Evolutionary conservation across 176 grass and related monocot genomes (phyloP).

Genomic region (Oryza officinalis): DNA sequence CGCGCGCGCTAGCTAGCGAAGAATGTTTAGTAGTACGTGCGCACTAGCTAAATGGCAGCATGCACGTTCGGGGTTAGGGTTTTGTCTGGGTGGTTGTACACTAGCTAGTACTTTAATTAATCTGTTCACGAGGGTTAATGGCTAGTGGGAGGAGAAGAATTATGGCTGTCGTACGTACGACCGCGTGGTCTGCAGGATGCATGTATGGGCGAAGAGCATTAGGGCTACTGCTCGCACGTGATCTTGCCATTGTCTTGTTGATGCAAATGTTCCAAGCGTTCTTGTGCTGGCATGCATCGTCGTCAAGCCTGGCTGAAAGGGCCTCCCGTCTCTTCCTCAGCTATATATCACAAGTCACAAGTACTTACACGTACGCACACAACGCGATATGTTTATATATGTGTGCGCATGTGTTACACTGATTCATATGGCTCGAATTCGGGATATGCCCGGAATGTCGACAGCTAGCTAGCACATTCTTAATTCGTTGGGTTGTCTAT

Average conservation of each 20-base stretch:
- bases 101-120: constrained; percentile 4
- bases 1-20: not conserved
- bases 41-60: not conserved
- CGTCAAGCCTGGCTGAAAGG: not conserved
- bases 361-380: not conserved
- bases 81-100: constrained; percentile 31
- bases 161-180: not conserved
- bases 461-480: constrained; percentile 19
- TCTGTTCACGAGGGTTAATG: constrained; percentile 37
- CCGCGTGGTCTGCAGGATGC: not conserved
- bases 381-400: not conserved
- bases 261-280: constrained; percentile 30
- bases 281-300: not conserved
- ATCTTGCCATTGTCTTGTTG: constrained; percentile 39
- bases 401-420: not conserved
- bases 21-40: constrained; percentile 42
- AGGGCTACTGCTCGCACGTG: constrained; percentile 51
- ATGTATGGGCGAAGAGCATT: not conserved
- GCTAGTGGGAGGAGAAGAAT: constrained; percentile 31
- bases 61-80: constrained; percentile 42
- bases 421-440: not conserved
- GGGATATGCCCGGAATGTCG: not conserved
- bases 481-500: not conserved
- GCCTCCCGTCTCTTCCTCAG: not conserved
- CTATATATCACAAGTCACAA: not conserved